A percentile compares a stretch with the other conserved stretches of the same genome.
Conservation (phyloP, 1,284 basidiomycete genomes). For the Rhodotorula sp. region DNA sequence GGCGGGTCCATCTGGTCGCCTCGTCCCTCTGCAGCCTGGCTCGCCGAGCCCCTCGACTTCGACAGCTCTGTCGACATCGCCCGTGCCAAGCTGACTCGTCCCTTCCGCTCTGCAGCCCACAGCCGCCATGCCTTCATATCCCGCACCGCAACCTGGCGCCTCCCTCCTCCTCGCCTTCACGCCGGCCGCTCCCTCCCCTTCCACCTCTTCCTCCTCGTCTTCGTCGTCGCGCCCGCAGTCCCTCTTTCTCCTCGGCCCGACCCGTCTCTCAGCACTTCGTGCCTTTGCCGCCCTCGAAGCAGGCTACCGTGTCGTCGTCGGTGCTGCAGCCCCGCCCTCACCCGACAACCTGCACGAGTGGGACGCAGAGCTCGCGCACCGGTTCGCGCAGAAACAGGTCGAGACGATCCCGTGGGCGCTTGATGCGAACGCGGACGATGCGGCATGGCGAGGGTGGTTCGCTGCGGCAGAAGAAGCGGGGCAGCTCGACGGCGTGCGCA, state of each 20-base stretch:
- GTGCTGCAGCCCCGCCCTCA: conserved; percentile 57
- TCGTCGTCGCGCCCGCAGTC: conserved; percentile 46
- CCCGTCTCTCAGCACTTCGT: conserved; percentile 73
- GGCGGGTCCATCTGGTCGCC: too few species aligned
- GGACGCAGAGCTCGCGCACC: conserved; percentile 72
- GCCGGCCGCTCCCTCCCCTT: conserved; percentile 50
- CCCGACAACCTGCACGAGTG: conserved; percentile 43
- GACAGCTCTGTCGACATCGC: too few species aligned
- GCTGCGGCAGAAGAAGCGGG: background rate
- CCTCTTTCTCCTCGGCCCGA: conserved; percentile 74
- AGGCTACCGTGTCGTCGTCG: conserved; percentile 69
- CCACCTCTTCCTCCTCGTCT: too few species aligned
- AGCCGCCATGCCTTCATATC: conserved; percentile 5
- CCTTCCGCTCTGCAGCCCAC: background rate
- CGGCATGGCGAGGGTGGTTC: conserved; percentile 44
- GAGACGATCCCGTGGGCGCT: conserved; percentile 59
- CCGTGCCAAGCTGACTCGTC: background rate
- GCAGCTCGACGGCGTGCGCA: conserved; percentile 4
- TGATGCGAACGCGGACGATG: conserved; percentile 50
- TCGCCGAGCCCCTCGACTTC: background rate
- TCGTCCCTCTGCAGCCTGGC: too few species aligned
- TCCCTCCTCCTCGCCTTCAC: conserved; percentile 73
- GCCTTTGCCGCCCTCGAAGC: conserved; percentile 81
- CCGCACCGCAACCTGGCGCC: conserved; percentile 7
- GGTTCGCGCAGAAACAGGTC: conserved; percentile 62